A percentile compares a stretch with the other conserved stretches of the same genome.
These are phyloP conservation scores for Nothopassalora personata DNA, from an alignment of 2,329 filamentous ascomycete species.

Conservation along the genomic window DNA sequence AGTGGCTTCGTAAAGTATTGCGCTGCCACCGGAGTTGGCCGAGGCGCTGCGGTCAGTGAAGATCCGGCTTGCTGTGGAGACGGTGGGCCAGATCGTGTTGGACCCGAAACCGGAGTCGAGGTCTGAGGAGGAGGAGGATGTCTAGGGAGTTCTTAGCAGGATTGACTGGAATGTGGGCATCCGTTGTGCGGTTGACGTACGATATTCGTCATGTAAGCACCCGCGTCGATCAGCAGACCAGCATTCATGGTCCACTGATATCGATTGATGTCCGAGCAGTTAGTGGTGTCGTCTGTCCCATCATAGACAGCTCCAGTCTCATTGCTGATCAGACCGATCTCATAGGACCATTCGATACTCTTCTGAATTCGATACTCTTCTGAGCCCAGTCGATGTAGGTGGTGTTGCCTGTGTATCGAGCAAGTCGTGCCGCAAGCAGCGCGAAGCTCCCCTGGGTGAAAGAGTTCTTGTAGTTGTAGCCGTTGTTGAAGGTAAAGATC, in stretches of 20 bases:
- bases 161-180: conserved; percentile 1
- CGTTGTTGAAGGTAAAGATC: conserved; percentile 70
- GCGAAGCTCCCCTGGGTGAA: conserved; percentile 80
- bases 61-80: conserved; percentile 36
- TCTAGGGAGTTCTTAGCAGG: not conserved
- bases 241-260: conserved; percentile 61
- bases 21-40: conserved; percentile 38
- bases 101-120: conserved; percentile 22
- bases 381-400: conserved; percentile 63
- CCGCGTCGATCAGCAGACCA: conserved; percentile 62
- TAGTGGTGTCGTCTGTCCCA: conserved; percentile 51
- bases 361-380: conserved; percentile 59
- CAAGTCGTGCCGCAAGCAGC: conserved; percentile 60
- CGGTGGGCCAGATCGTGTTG: conserved; percentile 3
- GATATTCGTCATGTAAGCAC: conserved; percentile 57
- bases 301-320: conserved; percentile 51
- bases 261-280: conserved; percentile 48
- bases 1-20: conserved; percentile 57
- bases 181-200: conserved; percentile 10
- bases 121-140: not conserved
- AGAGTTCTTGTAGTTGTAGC: conserved; percentile 77
- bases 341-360: conserved; percentile 60
- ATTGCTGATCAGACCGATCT: conserved; percentile 51
- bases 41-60: conserved; percentile 43
- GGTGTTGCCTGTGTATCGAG: conserved; percentile 34